These are phyloP conservation scores for Verruconis gallopava DNA, from an alignment of 2,329 filamentous ascomycete species.

Conservation along the genomic window DNA sequence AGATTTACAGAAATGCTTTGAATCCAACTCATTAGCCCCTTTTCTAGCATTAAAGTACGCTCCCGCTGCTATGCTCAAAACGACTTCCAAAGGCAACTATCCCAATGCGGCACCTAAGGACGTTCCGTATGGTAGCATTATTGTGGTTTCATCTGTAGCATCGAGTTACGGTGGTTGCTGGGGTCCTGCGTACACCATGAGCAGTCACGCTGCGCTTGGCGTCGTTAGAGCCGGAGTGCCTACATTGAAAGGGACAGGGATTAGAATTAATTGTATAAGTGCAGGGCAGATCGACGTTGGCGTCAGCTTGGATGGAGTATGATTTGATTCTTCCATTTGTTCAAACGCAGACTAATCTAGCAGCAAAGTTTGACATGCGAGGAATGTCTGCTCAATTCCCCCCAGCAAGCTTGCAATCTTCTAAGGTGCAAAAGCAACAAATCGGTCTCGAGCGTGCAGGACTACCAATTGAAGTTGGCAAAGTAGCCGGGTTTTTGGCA, in stretches of 20 bases:
- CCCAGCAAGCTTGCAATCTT: conserved; percentile 39
- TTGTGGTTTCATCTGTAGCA: conserved; percentile 47
- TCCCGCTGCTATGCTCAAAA: conserved; percentile 50
- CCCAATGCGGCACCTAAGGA: conserved; percentile 49
- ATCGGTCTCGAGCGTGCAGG: conserved; percentile 48
- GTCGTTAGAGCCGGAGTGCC: conserved; percentile 47
- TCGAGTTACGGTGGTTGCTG: conserved; percentile 45
- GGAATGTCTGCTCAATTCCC: conserved; percentile 43
- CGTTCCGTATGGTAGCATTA: conserved; percentile 46
- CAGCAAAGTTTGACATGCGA: conserved; percentile 33
- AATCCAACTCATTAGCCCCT: conserved; percentile 47
- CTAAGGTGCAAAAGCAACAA: conserved; percentile 35
- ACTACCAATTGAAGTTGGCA: conserved; percentile 43
- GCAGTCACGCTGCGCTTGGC: conserved; percentile 45
- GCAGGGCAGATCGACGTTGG: conserved; percentile 36
- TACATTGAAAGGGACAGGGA: conserved; percentile 44
- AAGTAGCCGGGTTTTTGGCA: conserved; percentile 49
- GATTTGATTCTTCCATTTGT: conserved; percentile 12
- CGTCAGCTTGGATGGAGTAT: conserved; percentile 32
- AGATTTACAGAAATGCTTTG: conserved; percentile 45
- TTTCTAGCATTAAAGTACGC: conserved; percentile 55
- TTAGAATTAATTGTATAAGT: conserved; percentile 44
- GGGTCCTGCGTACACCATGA: conserved; percentile 50
- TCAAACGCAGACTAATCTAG: conserved; percentile 11
- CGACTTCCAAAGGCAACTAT: conserved; percentile 41